These are phyloP conservation scores for Penstemon davidsonii DNA, from an alignment of 257 asterid genomes.

Conservation along the genomic window DNA sequence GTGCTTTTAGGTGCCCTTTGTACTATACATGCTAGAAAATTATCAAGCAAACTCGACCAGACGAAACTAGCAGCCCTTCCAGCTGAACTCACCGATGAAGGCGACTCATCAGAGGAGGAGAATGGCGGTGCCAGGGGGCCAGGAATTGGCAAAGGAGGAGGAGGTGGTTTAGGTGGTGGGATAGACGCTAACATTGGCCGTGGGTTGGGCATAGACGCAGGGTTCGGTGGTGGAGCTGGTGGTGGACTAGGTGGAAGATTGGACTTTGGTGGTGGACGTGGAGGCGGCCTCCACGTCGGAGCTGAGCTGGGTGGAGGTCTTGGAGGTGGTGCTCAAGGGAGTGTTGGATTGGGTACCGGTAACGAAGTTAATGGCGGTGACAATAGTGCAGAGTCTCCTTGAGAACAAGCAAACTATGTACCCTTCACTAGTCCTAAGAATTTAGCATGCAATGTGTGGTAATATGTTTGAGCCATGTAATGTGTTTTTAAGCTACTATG, in stretches of 20 bases:
- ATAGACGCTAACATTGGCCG: slow-evolving; percentile 33
- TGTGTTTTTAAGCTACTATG: no score
- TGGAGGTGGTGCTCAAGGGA: slow-evolving; percentile 22
- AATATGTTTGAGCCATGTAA: neutral
- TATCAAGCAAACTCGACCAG: slow-evolving; percentile 2
- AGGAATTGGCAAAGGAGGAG: slow-evolving; percentile 33
- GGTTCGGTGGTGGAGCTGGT: slow-evolving; percentile 40
- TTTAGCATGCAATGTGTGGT: slow-evolving; percentile 4
- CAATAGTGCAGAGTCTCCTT: slow-evolving; percentile 11
- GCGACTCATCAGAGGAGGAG: neutral
- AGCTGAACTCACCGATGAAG: slow-evolving; percentile 14
- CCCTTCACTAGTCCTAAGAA: neutral
- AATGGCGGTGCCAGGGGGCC: slow-evolving; percentile 13
- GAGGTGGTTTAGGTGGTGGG: slow-evolving; percentile 35
- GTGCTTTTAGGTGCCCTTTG: slow-evolving; percentile 17
- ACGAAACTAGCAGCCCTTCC: slow-evolving; percentile 2
- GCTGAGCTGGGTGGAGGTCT: slow-evolving; percentile 30
- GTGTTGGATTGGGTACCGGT: neutral
- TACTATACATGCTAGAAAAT: slow-evolving; percentile 25
- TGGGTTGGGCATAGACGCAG: slow-evolving; percentile 35
- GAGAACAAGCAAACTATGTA: neutral
- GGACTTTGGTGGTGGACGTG: slow-evolving; percentile 24
- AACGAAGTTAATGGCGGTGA: slow-evolving; percentile 11
- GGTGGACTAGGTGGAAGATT: slow-evolving; percentile 29
- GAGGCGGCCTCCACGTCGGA: slow-evolving; percentile 7